phyloP scores from a whole-genome alignment of 305 asterid species.

The Nicotiana rustica region DNA sequence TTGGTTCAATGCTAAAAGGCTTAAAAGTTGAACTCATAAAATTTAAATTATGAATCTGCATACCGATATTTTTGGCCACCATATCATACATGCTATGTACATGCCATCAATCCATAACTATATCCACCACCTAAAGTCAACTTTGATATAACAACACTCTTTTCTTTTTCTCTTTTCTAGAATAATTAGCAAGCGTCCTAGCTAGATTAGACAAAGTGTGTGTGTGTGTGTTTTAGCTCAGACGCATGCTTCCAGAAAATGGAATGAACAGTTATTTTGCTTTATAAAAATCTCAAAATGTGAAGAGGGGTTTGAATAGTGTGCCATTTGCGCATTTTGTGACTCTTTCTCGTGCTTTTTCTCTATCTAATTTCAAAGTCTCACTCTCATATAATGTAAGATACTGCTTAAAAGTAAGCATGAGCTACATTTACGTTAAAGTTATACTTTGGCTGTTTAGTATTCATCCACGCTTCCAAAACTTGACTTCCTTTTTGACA shows the following conservation, averaged over 20 bases:
- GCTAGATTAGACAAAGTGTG: neutral
- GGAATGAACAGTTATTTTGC: neutral
- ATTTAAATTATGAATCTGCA: too few relatives aligned
- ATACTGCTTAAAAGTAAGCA: neutral
- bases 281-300: neutral
- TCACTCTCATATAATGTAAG: neutral
- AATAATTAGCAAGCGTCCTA: neutral
- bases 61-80: too few relatives aligned
- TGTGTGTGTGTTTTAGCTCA: neutral
- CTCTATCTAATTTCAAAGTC: neutral
- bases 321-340: neutral
- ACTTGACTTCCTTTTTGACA: conserved; percentile 8
- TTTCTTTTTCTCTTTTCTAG: neutral
- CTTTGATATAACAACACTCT: neutral
- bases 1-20: too few relatives aligned
- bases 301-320: neutral
- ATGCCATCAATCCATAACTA: too few relatives aligned
- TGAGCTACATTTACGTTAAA: conserved; percentile 1
- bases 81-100: too few relatives aligned
- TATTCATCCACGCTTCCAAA: conserved; percentile 11
- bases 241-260: neutral
- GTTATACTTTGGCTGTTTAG: conserved; percentile 4
- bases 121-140: neutral
- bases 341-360: conserved; percentile 14
- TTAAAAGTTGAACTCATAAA: too few relatives aligned